Percentiles rank a stretch among this genome's conserved stretches.
Conservation (phyloP, 139 green algal genomes). For the Chlorella vulgaris region DNA sequence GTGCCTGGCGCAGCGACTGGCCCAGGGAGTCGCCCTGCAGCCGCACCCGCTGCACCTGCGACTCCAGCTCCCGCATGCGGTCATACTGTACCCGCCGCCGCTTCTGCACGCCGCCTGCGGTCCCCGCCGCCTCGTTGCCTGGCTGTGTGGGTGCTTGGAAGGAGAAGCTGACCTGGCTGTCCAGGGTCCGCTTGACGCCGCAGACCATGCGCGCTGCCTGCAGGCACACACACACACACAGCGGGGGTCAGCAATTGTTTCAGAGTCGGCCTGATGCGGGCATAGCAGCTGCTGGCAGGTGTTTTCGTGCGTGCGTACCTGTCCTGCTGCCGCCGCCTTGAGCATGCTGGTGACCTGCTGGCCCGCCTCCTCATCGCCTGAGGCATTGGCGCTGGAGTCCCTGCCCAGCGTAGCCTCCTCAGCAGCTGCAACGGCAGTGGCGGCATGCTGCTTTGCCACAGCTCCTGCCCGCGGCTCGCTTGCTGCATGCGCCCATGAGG, state of each 20-base stretch:
- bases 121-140: background rate
- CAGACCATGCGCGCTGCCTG: no score
- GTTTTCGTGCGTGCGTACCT: background rate
- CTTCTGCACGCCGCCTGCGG: background rate
- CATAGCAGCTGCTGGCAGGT: constrained; percentile 9
- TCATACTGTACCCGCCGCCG: constrained; percentile 14
- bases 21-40: background rate
- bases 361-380: constrained; percentile 10
- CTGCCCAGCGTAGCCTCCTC: constrained; percentile 18
- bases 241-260: no score
- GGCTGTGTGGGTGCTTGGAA: background rate
- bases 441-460: background rate
- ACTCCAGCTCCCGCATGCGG: constrained; percentile 35
- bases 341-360: constrained; percentile 30
- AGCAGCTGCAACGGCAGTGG: background rate
- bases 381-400: constrained; percentile 8
- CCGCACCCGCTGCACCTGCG: constrained; percentile 15
- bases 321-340: constrained; percentile 1
- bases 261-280: no score
- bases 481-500: constrained; percentile 1
- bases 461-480: background rate
- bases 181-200: constrained; percentile 18
- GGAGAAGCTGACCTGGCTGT: background rate
- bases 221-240: no score
- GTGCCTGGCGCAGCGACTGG: background rate